Percentiles rank a stretch among this genome's conserved stretches.
phyloP scores from a whole-genome alignment of 768 basidiomycete genomes.

The Serendipita vermifera region DNA sequence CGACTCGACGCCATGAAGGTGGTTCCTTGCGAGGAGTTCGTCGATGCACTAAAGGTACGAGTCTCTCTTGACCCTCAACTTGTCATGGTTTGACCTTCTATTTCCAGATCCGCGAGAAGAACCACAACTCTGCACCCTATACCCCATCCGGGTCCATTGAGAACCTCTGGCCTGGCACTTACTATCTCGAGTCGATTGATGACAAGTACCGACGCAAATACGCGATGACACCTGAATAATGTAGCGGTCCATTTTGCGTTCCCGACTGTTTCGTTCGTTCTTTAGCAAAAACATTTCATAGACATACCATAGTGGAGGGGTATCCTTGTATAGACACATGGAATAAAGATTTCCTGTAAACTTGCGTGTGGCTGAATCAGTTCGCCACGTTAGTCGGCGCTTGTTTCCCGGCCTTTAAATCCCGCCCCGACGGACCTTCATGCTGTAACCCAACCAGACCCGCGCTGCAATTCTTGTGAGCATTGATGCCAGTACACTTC shows the following conservation, averaged over 20 bases:
- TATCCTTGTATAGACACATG: too few species aligned
- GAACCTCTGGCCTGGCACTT: conserved; percentile 88
- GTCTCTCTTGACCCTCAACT: conserved; percentile 3
- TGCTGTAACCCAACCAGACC: too few species aligned
- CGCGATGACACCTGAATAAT: conserved; percentile 29
- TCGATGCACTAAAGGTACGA: conserved; percentile 62
- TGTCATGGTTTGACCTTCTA: conserved; percentile 6
- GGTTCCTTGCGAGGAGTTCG: conserved; percentile 83
- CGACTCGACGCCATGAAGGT: conserved; percentile 79
- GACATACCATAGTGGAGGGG: too few species aligned
- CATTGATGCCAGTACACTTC: too few species aligned
- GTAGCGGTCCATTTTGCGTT: background rate
- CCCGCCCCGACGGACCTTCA: too few species aligned
- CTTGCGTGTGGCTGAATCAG: too few species aligned
- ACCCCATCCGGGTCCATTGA: conserved; percentile 74
- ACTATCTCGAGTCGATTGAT: conserved; percentile 87
- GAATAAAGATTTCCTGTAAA: too few species aligned
- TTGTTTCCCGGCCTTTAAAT: too few species aligned
- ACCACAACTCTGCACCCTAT: conserved; percentile 83
- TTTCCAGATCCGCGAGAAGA: conserved; percentile 83
- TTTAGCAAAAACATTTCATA: too few species aligned
- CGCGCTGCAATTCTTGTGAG: too few species aligned
- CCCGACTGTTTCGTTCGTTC: background rate
- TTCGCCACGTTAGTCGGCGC: too few species aligned
- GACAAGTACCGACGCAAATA: conserved; percentile 88